Evolutionary conservation across 495 filamentous ascomycete genomes (phyloP).

Genomic region (Aspergillus saccharolyticus): DNA sequence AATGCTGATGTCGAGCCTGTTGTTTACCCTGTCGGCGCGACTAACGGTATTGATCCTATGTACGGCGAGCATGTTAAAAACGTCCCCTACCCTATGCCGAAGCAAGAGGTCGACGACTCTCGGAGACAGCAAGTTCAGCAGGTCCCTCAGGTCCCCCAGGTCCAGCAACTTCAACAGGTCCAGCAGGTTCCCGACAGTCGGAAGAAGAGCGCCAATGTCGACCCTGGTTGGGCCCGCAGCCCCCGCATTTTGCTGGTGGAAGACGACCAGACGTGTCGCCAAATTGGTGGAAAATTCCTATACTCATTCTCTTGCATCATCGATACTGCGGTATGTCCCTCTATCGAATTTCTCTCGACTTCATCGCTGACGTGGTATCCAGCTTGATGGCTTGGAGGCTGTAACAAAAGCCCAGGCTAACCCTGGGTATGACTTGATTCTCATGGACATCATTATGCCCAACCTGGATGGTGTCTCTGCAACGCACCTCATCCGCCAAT

Average conservation of each 20-base stretch:
- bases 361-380: constrained; percentile 18
- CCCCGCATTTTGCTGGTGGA: constrained; percentile 90
- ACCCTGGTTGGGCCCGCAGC: constrained; percentile 74
- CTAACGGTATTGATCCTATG: constrained; percentile 89
- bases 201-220: constrained; percentile 65
- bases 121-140: constrained; percentile 26
- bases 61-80: constrained; percentile 91
- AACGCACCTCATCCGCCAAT: constrained; percentile 87
- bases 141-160: background rate
- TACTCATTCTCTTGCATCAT: constrained; percentile 84
- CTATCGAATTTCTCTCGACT: constrained; percentile 44
- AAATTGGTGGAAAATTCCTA: constrained; percentile 92
- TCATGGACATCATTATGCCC: constrained; percentile 99
- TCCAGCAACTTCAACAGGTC: background rate
- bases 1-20: constrained; percentile 67
- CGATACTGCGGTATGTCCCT: constrained; percentile 81
- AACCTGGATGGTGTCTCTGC: constrained; percentile 92
- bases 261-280: constrained; percentile 88
- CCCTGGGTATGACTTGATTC: constrained; percentile 82
- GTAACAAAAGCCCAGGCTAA: constrained; percentile 85
- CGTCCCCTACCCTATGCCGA: constrained; percentile 75
- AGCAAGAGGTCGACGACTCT: constrained; percentile 49
- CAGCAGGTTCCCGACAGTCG: constrained; percentile 45
- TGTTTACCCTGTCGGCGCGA: constrained; percentile 86
- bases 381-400: constrained; percentile 89